Evolutionary conservation across 768 basidiomycete genomes (phyloP).

Genomic region (Chiua virens): DNA sequence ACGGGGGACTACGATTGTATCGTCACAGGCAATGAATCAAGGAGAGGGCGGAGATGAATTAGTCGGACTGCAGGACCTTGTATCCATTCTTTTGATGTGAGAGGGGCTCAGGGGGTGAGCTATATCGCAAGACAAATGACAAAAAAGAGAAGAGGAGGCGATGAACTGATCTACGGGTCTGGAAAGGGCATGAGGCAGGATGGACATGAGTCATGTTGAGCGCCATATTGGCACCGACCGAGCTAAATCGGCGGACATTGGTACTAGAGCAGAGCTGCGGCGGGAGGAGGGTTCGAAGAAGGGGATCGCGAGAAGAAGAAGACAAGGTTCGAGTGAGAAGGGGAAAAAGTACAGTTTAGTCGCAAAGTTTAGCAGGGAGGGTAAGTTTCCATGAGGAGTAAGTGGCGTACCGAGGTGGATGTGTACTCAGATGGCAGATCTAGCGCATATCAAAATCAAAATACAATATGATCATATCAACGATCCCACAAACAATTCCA

Average conservation of each 20-base stretch:
- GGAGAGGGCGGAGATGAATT: constrained; percentile 34
- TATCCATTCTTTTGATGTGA: constrained; percentile 19
- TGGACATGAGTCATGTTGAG: constrained; percentile 13
- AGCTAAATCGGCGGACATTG: constrained; percentile 15
- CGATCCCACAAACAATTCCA: constrained; percentile 6
- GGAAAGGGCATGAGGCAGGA: constrained; percentile 20
- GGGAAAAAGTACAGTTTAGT: background rate
- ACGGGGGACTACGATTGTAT: constrained; percentile 8
- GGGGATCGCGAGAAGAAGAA: constrained; percentile 1
- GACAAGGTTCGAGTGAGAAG: constrained; percentile 6
- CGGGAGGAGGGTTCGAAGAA: constrained; percentile 9
- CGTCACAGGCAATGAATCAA: background rate
- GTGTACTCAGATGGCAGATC: constrained; percentile 12
- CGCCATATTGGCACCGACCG: constrained; percentile 7
- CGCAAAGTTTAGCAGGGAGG: background rate
- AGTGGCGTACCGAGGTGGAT: constrained; percentile 8
- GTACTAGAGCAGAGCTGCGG: background rate
- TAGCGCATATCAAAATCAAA: constrained; percentile 11
- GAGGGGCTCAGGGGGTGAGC: constrained; percentile 5
- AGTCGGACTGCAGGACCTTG: background rate
- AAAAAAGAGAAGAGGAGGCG: constrained; percentile 15
- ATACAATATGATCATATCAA: constrained; percentile 7
- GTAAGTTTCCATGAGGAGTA: too few species aligned
- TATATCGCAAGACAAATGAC: constrained; percentile 10
- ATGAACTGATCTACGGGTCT: constrained; percentile 16